A percentile compares a stretch with the other conserved stretches of the same genome.
phyloP scores from a whole-genome alignment of 2,329 filamentous ascomycete species.

The Tolypocladium nubicola region DNA sequence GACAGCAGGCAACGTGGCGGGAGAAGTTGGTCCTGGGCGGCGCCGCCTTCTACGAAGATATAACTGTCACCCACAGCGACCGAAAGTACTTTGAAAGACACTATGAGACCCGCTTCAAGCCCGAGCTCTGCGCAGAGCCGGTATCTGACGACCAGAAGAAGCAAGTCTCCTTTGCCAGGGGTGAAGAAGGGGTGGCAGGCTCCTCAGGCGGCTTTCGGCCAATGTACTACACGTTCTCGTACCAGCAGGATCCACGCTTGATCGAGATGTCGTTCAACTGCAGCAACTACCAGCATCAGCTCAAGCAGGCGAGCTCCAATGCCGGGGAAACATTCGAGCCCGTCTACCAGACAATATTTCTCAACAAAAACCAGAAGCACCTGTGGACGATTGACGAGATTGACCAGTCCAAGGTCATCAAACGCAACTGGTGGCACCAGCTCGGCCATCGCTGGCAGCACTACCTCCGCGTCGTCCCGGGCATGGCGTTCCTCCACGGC shows the following conservation, averaged over 20 bases:
- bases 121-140: conserved; percentile 38
- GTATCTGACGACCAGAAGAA: conserved; percentile 26
- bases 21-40: conserved; percentile 61
- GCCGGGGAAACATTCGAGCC: conserved; percentile 34
- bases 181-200: conserved; percentile 25
- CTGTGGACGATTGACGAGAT: conserved; percentile 52
- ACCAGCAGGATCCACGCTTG: conserved; percentile 42
- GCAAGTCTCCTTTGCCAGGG: conserved; percentile 29
- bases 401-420: conserved; percentile 47
- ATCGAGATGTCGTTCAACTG: conserved; percentile 67
- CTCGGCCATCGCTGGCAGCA: conserved; percentile 55
- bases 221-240: conserved; percentile 57
- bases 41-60: conserved; percentile 59
- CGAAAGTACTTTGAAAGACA: conserved; percentile 54
- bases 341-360: conserved; percentile 61
- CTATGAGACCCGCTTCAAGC: conserved; percentile 52
- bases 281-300: conserved; percentile 66
- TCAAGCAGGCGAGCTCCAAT: conserved; percentile 30
- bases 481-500: conserved; percentile 63
- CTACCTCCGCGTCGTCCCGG: conserved; percentile 55
- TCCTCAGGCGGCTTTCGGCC: conserved; percentile 43
- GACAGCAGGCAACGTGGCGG: conserved; percentile 43
- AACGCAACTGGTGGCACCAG: conserved; percentile 59
- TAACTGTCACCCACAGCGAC: conserved; percentile 61
- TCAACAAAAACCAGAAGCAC: conserved; percentile 45